phyloP scores from a whole-genome alignment of 805 yeast genomes.

The Pichia cabralensis region DNA sequence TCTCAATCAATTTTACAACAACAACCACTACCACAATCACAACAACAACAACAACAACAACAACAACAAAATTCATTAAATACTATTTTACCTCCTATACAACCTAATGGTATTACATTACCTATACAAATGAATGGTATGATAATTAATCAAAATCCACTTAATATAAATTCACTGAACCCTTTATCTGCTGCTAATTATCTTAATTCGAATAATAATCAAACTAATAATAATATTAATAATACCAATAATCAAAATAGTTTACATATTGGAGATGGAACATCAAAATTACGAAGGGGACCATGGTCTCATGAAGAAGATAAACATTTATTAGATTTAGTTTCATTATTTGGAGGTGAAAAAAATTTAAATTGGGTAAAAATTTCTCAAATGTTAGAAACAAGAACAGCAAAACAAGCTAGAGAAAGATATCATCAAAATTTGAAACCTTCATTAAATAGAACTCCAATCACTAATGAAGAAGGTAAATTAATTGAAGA shows the following conservation, averaged over 20 bases:
- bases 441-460: constrained; percentile 72
- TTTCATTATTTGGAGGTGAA: constrained; percentile 62
- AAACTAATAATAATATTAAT: neutral
- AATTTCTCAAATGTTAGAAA: constrained; percentile 59
- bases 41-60: neutral
- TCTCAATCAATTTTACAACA: too few species aligned
- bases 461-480: constrained; percentile 73
- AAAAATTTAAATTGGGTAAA: constrained; percentile 65
- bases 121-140: too few species aligned
- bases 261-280: neutral
- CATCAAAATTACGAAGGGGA: constrained; percentile 43
- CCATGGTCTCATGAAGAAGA: constrained; percentile 91
- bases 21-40: neutral
- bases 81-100: too few species aligned
- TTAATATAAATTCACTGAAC: too few species aligned
- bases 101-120: too few species aligned
- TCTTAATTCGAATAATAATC: too few species aligned
- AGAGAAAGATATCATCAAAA: constrained; percentile 89
- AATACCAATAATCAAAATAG: neutral
- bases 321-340: constrained; percentile 56
- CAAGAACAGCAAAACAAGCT: constrained; percentile 86
- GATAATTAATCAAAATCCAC: too few species aligned
- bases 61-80: neutral
- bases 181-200: too few species aligned
- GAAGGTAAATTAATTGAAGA: constrained; percentile 78